Percentiles rank a stretch among this genome's conserved stretches.
These are phyloP conservation scores for Blastocladiella britannica DNA, from an alignment of 192 early-diverging fungal species.

Conservation along the genomic window DNA sequence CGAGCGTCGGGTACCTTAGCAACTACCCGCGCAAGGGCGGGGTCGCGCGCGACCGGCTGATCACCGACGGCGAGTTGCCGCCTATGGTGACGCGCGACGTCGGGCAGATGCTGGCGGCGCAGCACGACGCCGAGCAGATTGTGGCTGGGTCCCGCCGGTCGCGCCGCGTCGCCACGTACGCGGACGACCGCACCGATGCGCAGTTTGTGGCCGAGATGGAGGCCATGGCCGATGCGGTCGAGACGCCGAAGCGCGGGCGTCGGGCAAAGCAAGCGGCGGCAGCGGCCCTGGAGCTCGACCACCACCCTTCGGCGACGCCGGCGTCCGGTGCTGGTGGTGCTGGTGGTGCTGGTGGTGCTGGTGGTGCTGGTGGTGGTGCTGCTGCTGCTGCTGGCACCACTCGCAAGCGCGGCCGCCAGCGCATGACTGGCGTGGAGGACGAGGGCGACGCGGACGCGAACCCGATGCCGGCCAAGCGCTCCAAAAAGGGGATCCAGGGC, in stretches of 20 bases:
- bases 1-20: too few relatives aligned
- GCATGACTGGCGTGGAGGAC: constrained; percentile 3
- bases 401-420: constrained; percentile 7
- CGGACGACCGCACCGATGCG: constrained; percentile 83
- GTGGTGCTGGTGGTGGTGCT: neutral
- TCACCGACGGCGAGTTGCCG: constrained; percentile 71
- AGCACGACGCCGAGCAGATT: constrained; percentile 20
- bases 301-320: constrained; percentile 6
- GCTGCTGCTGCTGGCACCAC: neutral
- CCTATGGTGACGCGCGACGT: constrained; percentile 49
- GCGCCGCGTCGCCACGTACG: constrained; percentile 57
- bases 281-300: constrained; percentile 5
- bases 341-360: neutral
- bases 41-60: constrained; percentile 50
- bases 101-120: constrained; percentile 23
- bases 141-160: constrained; percentile 54
- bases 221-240: constrained; percentile 6
- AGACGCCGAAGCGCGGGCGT: constrained; percentile 1
- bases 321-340: constrained; percentile 8
- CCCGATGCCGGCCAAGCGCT: neutral
- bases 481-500: constrained; percentile 3
- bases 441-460: constrained; percentile 11
- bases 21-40: too few relatives aligned
- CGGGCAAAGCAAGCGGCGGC: constrained; percentile 6
- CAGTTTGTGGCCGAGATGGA: constrained; percentile 63